phyloP scores from a whole-genome alignment of 202 grass and related monocot species.

The Alloteropsis angusta region DNA sequence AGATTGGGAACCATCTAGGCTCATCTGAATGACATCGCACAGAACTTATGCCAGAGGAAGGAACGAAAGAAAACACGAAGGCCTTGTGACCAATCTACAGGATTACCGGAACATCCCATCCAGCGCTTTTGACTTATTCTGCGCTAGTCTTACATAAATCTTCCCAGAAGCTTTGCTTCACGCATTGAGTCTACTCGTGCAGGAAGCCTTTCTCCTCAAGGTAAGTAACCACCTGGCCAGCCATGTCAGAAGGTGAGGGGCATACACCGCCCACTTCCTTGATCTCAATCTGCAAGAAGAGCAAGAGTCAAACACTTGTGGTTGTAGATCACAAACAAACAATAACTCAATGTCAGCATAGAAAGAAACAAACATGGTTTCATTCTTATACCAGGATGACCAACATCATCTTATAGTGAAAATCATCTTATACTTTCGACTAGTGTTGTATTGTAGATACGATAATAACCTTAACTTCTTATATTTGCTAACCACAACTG shows the following conservation, averaged over 20 bases:
- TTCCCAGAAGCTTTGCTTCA: not conserved
- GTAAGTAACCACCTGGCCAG: constrained; percentile 71
- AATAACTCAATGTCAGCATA: not conserved
- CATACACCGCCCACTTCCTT: constrained; percentile 67
- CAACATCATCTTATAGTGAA: not conserved
- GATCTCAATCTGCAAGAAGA: constrained; percentile 74
- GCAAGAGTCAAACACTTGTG: not conserved
- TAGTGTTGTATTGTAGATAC: not conserved
- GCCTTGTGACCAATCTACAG: not conserved
- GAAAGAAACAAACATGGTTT: not conserved
- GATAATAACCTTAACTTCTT: not conserved
- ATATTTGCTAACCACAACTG: not conserved
- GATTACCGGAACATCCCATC: not conserved
- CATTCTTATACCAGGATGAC: not conserved
- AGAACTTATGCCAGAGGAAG: not conserved
- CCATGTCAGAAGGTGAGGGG: constrained; percentile 70
- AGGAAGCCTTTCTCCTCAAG: constrained; percentile 89
- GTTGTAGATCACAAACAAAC: not conserved
- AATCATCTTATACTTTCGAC: not conserved
- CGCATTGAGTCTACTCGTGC: constrained; percentile 34
- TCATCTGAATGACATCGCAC: not conserved
- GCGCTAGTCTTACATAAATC: not conserved
- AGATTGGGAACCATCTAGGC: not conserved
- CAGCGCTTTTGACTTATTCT: constrained; percentile 12
- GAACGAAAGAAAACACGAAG: not conserved